These are phyloP conservation scores for Fusarium gaditjirri DNA, from an alignment of 2,329 filamentous ascomycete species.

Conservation along the genomic window DNA sequence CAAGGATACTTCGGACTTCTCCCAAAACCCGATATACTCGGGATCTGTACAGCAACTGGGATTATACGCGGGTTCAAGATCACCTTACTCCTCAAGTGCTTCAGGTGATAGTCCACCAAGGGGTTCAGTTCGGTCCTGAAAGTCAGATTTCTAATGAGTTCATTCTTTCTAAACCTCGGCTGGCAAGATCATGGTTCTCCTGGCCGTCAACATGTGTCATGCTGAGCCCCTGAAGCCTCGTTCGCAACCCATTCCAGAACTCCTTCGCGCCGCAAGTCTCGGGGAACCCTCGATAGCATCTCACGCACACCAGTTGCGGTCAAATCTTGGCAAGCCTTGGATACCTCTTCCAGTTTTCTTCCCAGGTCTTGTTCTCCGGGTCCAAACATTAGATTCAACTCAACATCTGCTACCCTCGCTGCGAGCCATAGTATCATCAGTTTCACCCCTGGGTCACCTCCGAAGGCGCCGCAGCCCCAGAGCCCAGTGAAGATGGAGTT, in stretches of 20 bases:
- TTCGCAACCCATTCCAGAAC: conserved; percentile 31
- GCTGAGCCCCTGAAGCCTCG: not conserved
- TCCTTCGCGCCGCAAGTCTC: conserved; percentile 3
- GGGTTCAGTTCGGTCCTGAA: not conserved
- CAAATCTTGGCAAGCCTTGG: conserved; percentile 1
- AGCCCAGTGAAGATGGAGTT: conserved; percentile 43
- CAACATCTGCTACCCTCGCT: conserved; percentile 39
- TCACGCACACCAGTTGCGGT: not conserved
- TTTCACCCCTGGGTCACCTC: conserved; percentile 49
- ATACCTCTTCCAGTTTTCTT: conserved; percentile 6
- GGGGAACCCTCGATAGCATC: conserved; percentile 16
- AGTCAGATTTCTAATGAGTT: not conserved
- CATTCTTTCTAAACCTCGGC: not conserved
- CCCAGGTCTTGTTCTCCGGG: conserved; percentile 36
- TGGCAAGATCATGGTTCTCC: not conserved
- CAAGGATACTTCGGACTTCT: not conserved
- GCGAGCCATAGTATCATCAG: conserved; percentile 48
- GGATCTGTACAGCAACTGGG: not conserved
- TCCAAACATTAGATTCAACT: conserved; percentile 32
- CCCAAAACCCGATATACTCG: not conserved
- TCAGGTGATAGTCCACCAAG: not conserved
- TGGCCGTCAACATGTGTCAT: not conserved
- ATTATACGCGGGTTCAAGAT: not conserved
- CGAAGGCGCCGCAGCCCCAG: conserved; percentile 52
- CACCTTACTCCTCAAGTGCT: not conserved